A percentile compares a stretch with the other conserved stretches of the same genome.
These are phyloP conservation scores for Lithospermum erythrorhizon DNA, from an alignment of 257 asterid genomes.

Conservation along the genomic window DNA sequence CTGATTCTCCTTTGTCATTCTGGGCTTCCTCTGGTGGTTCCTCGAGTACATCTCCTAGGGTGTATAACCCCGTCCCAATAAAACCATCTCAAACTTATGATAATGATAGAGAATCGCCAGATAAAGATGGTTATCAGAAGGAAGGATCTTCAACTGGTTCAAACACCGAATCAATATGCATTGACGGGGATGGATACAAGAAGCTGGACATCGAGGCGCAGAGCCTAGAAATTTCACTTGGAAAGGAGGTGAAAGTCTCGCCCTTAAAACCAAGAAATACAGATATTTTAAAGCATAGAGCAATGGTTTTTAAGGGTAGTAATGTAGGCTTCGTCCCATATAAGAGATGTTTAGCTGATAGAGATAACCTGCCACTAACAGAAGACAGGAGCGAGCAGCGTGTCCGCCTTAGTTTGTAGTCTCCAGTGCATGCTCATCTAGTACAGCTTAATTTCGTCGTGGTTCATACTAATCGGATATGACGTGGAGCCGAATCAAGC, in stretches of 20 bases:
- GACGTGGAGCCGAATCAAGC: neutral
- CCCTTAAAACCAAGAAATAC: slow-evolving; percentile 24
- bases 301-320: slow-evolving; percentile 20
- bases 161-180: slow-evolving; percentile 22
- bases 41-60: slow-evolving; percentile 19
- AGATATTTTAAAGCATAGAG: slow-evolving; percentile 16
- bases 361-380: slow-evolving; percentile 18
- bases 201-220: slow-evolving; percentile 19
- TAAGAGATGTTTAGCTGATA: slow-evolving; percentile 55
- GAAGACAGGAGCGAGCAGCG: slow-evolving; percentile 59
- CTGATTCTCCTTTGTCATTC: slow-evolving; percentile 28
- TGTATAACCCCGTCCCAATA: slow-evolving; percentile 48
- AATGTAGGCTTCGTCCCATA: slow-evolving; percentile 73
- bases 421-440: neutral
- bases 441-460: neutral
- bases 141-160: slow-evolving; percentile 48
- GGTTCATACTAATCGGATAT: neutral
- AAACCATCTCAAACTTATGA: slow-evolving; percentile 21
- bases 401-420: slow-evolving; percentile 44
- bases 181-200: slow-evolving; percentile 14
- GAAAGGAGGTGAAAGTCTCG: slow-evolving; percentile 9
- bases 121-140: slow-evolving; percentile 18
- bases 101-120: slow-evolving; percentile 15
- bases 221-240: slow-evolving; percentile 13
- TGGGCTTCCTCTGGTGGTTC: slow-evolving; percentile 19